Evolutionary conservation across 768 basidiomycete species (phyloP), one percentile per base, ranked within the genome.

Genomic region (Tubosaeta sp.): DNA sequence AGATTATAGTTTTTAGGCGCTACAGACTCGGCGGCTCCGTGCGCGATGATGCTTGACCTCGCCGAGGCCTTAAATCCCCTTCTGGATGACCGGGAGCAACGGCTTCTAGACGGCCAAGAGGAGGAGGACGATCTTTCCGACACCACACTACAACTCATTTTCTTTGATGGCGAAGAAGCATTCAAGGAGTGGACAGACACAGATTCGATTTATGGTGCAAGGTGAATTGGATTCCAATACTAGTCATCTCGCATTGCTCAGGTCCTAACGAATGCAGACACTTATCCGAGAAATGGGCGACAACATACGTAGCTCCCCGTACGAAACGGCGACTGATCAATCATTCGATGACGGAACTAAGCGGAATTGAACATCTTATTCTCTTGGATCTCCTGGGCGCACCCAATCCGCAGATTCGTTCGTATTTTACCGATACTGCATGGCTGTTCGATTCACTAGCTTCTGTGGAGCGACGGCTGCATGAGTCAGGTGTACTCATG

Each of bases 141-240:
- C 51, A 91, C 88, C 17, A 95, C 95, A 4, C 70, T 99, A 9
- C 93, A 97, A 65, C 74, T 98, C 9, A 77, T 99, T 10, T 95
- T 98, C 66, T 95, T 99, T 53, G 97, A 99, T 62, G 97, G 97
- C 3, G 97, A 99, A 70, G 97, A 98, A 69, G 97, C 97, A 0
- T 97, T 95, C 69, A 76, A 82, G 43, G 75, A 81, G 26, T 99
- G 95, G 95, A 92, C 91, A 3, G 79, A 76, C 29, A 83, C 80
- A 3, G 95, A 99, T 69, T 95, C 91, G 1, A 84, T 92, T 39
- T 99, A 99, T 65, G 95, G 95, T n/a, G 86, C 95, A 37, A 83
- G 91, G 95, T 92, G 61, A 51, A 44, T 26, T 25, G 13, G 19
- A 33, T 22, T 50, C 14, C 9, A 13, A 14, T 10, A 17, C 32